Percentiles rank a stretch among this genome's conserved stretches.
phyloP scores from a whole-genome alignment of 257 asterid species.

The Asclepias syriaca region DNA sequence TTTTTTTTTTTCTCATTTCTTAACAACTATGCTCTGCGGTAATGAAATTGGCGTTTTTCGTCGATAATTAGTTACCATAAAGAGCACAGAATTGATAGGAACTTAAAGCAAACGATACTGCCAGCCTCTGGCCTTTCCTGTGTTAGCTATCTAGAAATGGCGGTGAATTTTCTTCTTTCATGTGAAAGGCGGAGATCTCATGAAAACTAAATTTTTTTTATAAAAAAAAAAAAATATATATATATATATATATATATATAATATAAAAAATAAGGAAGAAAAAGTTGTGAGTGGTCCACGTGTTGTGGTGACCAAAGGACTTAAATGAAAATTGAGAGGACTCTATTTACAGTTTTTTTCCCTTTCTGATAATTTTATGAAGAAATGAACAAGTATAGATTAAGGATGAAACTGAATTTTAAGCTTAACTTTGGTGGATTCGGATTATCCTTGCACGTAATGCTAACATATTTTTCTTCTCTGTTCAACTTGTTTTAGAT shows the following conservation, averaged over 20 bases:
- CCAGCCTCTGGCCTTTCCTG: not conserved
- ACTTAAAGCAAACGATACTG: not conserved
- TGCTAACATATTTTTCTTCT: constrained; percentile 36
- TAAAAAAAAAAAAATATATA: too few species aligned
- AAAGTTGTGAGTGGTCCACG: not conserved
- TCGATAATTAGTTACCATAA: not conserved
- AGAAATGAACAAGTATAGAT: constrained; percentile 24
- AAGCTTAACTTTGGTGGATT: constrained; percentile 18
- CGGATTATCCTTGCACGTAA: constrained; percentile 21
- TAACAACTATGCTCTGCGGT: not conserved
- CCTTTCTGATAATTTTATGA: not conserved
- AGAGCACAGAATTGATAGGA: not conserved
- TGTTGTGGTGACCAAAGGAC: not conserved
- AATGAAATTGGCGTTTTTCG: not conserved
- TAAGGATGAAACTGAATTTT: constrained; percentile 21
- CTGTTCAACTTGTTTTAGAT: constrained; percentile 34
- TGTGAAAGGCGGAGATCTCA: not conserved
- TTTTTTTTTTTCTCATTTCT: too few species aligned
- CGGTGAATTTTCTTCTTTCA: not conserved
- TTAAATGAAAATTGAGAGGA: not conserved
- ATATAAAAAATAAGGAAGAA: not conserved
- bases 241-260: too few species aligned
- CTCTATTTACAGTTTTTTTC: not conserved
- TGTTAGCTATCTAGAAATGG: not conserved
- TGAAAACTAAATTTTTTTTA: not conserved